Percentiles rank a stretch among this genome's conserved stretches.
Evolutionary conservation across 257 asterid genomes (phyloP).

Genomic region (Parsonsia alboflavescens): DNA sequence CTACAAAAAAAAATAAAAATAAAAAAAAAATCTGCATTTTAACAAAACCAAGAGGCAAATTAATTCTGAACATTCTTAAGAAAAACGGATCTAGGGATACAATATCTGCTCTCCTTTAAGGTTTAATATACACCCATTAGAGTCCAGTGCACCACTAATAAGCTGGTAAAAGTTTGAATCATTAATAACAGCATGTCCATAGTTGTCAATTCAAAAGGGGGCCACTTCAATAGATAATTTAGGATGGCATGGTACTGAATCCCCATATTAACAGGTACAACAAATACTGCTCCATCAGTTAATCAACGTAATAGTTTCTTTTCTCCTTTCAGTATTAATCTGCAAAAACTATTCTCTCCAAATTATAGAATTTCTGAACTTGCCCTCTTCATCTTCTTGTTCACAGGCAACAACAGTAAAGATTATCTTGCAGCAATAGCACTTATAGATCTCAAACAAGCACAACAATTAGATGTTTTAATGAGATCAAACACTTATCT

Average conservation of each 20-base stretch:
- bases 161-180: not conserved
- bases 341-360: not conserved
- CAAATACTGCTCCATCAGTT: not conserved
- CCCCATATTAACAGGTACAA: not conserved
- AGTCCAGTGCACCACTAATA: not conserved
- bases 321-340: not conserved
- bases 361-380: not conserved
- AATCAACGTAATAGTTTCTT: not conserved
- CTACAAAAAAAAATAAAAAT: no score
- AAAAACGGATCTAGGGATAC: not conserved
- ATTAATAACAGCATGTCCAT: not conserved
- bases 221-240: not conserved
- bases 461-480: not conserved
- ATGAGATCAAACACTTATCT: not conserved
- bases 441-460: not conserved
- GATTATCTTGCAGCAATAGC: not conserved
- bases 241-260: not conserved
- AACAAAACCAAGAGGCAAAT: not conserved
- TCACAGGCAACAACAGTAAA: not conserved
- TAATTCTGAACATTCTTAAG: not conserved
- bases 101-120: not conserved
- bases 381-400: not conserved
- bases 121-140: not conserved
- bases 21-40: not conserved
- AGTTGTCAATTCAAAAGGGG: not conserved